Base-by-base conservation (phyloP, 225 moss, liverwort and hornwort species). In the Polytrichum commune region DNA sequence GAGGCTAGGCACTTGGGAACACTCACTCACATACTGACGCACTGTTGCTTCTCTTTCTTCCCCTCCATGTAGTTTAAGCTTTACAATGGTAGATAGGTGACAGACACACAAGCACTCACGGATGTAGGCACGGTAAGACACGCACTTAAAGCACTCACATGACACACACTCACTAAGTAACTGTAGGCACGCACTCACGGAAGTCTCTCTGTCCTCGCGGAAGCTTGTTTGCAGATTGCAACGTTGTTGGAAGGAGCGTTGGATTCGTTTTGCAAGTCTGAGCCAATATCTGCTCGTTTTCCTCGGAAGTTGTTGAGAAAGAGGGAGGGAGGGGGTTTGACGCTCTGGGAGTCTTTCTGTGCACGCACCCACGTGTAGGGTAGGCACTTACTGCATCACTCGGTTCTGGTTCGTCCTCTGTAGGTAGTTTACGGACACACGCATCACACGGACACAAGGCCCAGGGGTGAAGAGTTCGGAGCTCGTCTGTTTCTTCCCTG, bases 1-100 rank as follows among this genome's bases (percentile, higher is more conserved):
- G 60, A 64, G 77, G 77, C 74, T 76, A 66, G 80, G 72, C 80
- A 75, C 80, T 80, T 0, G 5, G 27, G 62, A 5, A 9, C 69
- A 38, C 65, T 71, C 76, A 55, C 64, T 24, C 46, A 16, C 46
- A 13, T 13, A 13, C 80, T 55, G 72, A 60, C 76, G 55, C 69
- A 81, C 83, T 84, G 79, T 87, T 84, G 83, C 79, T 68, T 76
- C 83, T 87, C 64, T 78, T 28, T 79, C 83, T 81, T 55, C 81
- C 83, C 63, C 79, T 81, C 83, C 83, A 20, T 58, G 58, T 58
- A 58, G 58, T 20, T 58, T 2, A 9, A 58, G n/a, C 22, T 46
- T 46, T 13, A 3, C 35, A 13, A 46, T 46, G 46, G 46, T 46
- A 46, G 46, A 46, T 46, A 46, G 46, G 46, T 46, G 46, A 46